A percentile compares a stretch with the other conserved stretches of the same genome.
These are phyloP conservation scores for Aspergillus proliferans DNA, from an alignment of 2,329 filamentous ascomycete species.

Conservation along the genomic window DNA sequence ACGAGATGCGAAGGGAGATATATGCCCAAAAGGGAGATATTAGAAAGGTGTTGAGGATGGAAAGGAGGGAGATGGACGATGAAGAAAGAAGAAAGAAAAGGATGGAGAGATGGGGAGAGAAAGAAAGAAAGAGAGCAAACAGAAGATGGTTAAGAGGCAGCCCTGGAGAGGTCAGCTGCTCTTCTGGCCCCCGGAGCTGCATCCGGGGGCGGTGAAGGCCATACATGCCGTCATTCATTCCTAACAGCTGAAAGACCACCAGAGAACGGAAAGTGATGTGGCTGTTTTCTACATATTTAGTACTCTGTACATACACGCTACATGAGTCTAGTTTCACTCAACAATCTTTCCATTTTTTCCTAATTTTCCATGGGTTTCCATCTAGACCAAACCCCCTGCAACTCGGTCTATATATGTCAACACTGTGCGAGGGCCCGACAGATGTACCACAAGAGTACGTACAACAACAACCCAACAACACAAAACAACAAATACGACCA, in stretches of 20 bases:
- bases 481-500: neutral
- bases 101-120: slow-evolving; percentile 4
- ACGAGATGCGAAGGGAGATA: slow-evolving; percentile 2
- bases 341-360: too few species aligned
- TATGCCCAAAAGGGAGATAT: neutral
- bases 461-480: neutral
- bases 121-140: slow-evolving; percentile 12
- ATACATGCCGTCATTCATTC: slow-evolving; percentile 6
- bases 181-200: slow-evolving; percentile 3
- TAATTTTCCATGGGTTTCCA: too few species aligned
- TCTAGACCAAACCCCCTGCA: too few species aligned
- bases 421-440: neutral
- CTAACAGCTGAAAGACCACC: neutral
- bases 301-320: neutral
- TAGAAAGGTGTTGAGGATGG: slow-evolving; percentile 8
- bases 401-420: too few species aligned
- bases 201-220: slow-evolving; percentile 23
- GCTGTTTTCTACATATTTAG: too few species aligned
- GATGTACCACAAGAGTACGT: neutral
- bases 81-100: slow-evolving; percentile 2
- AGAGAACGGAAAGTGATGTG: neutral
- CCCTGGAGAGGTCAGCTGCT: slow-evolving; percentile 13
- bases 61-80: slow-evolving; percentile 1
- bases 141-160: slow-evolving; percentile 12
- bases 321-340: too few species aligned